phyloP scores from a whole-genome alignment of 768 basidiomycete species.

The Nidula microcarpa region DNA sequence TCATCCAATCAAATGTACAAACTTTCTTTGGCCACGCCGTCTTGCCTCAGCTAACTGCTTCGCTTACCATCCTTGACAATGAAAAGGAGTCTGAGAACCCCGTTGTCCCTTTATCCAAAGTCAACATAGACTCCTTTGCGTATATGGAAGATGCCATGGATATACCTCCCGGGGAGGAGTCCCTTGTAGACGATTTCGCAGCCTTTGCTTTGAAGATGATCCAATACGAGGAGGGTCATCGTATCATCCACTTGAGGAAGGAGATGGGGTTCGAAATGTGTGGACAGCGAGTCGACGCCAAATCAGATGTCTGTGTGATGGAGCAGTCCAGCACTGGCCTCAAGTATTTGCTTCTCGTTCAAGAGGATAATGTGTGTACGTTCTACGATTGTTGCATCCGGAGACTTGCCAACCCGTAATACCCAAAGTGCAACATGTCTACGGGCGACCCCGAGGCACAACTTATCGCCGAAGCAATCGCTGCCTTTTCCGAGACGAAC shows the following conservation, averaged over 20 bases:
- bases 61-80: constrained; percentile 7
- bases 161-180: constrained; percentile 4
- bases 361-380: constrained; percentile 3
- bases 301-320: not conserved
- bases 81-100: constrained; percentile 4
- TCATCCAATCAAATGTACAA: not conserved
- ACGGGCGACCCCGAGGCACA: constrained; percentile 21
- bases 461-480: constrained; percentile 26
- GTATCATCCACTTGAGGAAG: constrained; percentile 6
- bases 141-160: constrained; percentile 6
- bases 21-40: not conserved
- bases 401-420: not conserved
- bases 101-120: constrained; percentile 4
- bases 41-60: not conserved
- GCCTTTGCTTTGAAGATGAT: constrained; percentile 6
- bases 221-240: constrained; percentile 9
- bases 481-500: constrained; percentile 25
- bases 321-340: not conserved
- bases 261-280: constrained; percentile 9
- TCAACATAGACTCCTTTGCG: constrained; percentile 8
- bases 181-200: constrained; percentile 8
- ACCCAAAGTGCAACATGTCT: not conserved
- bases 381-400: not conserved
- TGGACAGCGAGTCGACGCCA: constrained; percentile 5
- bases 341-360: constrained; percentile 1